Conservation (phyloP, 805 yeast species). For the Metschnikowia vanudenii region DNA sequence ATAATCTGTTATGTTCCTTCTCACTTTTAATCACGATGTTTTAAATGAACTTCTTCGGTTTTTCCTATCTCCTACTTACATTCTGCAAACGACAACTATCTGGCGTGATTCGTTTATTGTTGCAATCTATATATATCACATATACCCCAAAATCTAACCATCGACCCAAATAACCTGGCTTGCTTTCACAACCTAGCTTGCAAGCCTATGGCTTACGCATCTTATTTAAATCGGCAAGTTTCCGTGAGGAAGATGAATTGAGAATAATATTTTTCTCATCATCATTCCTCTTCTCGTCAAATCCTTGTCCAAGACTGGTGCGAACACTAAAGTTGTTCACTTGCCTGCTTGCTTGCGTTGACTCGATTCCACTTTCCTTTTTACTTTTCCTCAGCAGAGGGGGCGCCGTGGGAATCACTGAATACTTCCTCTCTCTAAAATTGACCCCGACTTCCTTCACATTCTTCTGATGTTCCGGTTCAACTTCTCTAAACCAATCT, state of each 20-base stretch:
- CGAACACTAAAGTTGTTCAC: constrained; percentile 26
- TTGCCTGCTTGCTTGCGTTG: constrained; percentile 3
- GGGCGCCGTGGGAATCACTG: constrained; percentile 78
- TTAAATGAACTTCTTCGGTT: too few species aligned
- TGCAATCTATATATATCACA: too few species aligned
- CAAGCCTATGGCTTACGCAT: constrained; percentile 29
- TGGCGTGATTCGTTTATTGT: too few species aligned
- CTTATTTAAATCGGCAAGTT: constrained; percentile 30
- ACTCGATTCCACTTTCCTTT: constrained; percentile 4
- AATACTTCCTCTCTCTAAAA: constrained; percentile 64
- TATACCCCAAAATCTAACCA: too few species aligned
- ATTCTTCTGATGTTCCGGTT: constrained; percentile 52
- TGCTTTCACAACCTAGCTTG: too few species aligned
- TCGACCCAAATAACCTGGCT: too few species aligned
- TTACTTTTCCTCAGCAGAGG: constrained; percentile 27
- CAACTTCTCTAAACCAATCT: constrained; percentile 76
- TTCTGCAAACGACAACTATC: too few species aligned
- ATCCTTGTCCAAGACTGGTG: constrained; percentile 23
- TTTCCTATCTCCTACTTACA: too few species aligned
- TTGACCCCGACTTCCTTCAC: constrained; percentile 71
- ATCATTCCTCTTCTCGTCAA: constrained; percentile 9
- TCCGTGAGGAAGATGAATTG: constrained; percentile 23
- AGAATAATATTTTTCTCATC: constrained; percentile 8
- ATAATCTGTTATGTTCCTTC: too few species aligned
- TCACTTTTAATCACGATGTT: too few species aligned